Evolutionary conservation across 1,284 basidiomycete genomes (phyloP).

Genomic region (Xerocomus amazonicus): DNA sequence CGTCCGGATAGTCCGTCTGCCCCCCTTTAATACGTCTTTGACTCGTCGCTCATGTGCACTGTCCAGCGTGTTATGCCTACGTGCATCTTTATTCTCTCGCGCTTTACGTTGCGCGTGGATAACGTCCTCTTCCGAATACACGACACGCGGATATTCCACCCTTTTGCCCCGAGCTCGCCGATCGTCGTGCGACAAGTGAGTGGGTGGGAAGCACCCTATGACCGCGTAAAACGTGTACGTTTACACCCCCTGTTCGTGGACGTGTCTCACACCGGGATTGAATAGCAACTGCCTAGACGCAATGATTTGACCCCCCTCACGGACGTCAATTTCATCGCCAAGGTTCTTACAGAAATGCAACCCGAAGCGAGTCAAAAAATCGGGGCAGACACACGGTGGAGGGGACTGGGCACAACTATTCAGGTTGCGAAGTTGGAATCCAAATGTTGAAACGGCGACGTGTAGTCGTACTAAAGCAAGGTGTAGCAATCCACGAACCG

Average conservation of each 20-base stretch:
- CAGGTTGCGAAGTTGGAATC: slow-evolving; percentile 36
- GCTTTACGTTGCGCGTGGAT: slow-evolving; percentile 95
- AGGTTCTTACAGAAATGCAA: slow-evolving; percentile 67
- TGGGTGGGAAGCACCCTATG: slow-evolving; percentile 90
- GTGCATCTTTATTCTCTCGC: slow-evolving; percentile 87
- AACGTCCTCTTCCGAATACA: slow-evolving; percentile 89
- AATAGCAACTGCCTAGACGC: slow-evolving; percentile 70
- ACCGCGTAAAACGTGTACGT: slow-evolving; percentile 72
- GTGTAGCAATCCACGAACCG: neutral
- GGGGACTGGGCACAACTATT: slow-evolving; percentile 57
- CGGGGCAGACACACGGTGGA: slow-evolving; percentile 75
- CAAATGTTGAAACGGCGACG: neutral
- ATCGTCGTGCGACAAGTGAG: slow-evolving; percentile 77
- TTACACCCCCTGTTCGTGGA: neutral
- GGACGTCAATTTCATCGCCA: slow-evolving; percentile 83
- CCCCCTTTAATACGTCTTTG: neutral
- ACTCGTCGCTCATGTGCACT: slow-evolving; percentile 1
- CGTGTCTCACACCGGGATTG: slow-evolving; percentile 1
- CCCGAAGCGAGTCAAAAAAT: slow-evolving; percentile 52
- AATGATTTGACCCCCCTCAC: slow-evolving; percentile 89
- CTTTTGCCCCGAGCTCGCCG: slow-evolving; percentile 60
- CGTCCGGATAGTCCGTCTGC: slow-evolving; percentile 74
- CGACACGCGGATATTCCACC: slow-evolving; percentile 90
- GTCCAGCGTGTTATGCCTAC: slow-evolving; percentile 93
- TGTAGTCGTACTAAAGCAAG: neutral